Evolutionary conservation across 352 stramenopile genomes (phyloP).

Genomic region (Phytophthora colocasiae): DNA sequence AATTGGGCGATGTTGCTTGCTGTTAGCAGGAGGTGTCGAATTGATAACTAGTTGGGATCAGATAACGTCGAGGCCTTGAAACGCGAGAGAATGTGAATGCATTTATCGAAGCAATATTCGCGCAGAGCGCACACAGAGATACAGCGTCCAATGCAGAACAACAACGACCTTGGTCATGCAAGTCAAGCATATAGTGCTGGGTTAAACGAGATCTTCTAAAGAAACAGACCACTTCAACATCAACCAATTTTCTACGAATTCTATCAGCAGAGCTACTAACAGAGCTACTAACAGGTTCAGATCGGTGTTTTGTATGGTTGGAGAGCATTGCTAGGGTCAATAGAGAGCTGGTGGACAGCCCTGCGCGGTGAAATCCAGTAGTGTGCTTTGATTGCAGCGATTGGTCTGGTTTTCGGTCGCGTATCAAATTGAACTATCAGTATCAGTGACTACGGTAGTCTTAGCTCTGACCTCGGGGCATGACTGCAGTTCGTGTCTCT

Average conservation of each 20-base stretch:
- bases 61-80: constrained; percentile 16
- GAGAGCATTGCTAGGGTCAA: background rate
- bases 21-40: constrained; percentile 13
- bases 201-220: constrained; percentile 22
- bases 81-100: constrained; percentile 27
- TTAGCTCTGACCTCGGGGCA: background rate
- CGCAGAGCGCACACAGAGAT: too few relatives aligned
- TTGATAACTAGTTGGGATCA: constrained; percentile 17
- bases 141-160: background rate
- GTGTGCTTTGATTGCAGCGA: background rate
- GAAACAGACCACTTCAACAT: constrained; percentile 28
- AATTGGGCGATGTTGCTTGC: background rate
- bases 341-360: constrained; percentile 9
- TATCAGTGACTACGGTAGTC: background rate
- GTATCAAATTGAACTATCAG: too few relatives aligned
- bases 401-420: background rate
- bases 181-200: background rate
- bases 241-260: constrained; percentile 19
- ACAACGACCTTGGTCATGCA: background rate
- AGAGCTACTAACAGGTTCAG: constrained; percentile 33
- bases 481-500: too few relatives aligned
- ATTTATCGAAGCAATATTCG: too few relatives aligned
- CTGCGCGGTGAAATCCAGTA: constrained; percentile 11
- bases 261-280: constrained; percentile 18
- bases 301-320: constrained; percentile 1